Percentiles rank a stretch among this genome's conserved stretches.
Evolutionary conservation across 371 early-diverging fungal species (phyloP).

Genomic region (Mucor racemosus): DNA sequence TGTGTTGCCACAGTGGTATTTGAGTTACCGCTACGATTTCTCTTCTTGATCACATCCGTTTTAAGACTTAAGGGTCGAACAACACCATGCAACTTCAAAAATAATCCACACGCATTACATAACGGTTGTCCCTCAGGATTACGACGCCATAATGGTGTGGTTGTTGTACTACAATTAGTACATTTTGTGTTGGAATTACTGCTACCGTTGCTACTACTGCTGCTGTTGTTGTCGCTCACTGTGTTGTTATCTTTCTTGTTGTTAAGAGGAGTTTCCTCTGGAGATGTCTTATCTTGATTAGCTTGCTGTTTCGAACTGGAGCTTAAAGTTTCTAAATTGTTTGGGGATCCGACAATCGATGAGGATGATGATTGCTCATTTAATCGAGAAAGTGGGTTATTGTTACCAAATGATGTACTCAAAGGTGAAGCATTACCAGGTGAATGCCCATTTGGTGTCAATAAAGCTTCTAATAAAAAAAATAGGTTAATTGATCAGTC

Average conservation of each 20-base stretch:
- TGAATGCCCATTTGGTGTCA: conserved; percentile 15
- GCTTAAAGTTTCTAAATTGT: background rate
- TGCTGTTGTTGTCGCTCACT: background rate
- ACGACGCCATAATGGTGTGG: conserved; percentile 97
- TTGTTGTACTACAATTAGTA: conserved; percentile 89
- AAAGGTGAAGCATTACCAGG: conserved; percentile 15
- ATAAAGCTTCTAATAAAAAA: background rate
- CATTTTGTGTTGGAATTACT: conserved; percentile 57
- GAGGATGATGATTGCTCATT: conserved; percentile 2
- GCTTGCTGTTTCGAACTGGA: conserved; percentile 3
- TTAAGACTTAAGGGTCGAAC: conserved; percentile 83
- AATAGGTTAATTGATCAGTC: background rate
- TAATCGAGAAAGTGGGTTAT: background rate
- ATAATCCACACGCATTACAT: conserved; percentile 74
- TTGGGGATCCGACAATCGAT: conserved; percentile 20
- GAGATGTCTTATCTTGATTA: conserved; percentile 6
- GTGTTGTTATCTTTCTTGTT: conserved; percentile 10
- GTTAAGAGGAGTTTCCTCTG: conserved; percentile 8
- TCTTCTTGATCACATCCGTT: conserved; percentile 85
- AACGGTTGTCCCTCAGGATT: conserved; percentile 73
- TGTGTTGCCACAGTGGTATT: background rate
- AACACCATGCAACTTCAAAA: conserved; percentile 85
- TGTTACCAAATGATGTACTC: conserved; percentile 5
- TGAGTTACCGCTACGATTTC: conserved; percentile 61
- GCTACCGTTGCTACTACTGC: conserved; percentile 6